These are phyloP conservation scores for Gossypium ekmanianum DNA, from an alignment of 345 rosid species.

Conservation along the genomic window DNA sequence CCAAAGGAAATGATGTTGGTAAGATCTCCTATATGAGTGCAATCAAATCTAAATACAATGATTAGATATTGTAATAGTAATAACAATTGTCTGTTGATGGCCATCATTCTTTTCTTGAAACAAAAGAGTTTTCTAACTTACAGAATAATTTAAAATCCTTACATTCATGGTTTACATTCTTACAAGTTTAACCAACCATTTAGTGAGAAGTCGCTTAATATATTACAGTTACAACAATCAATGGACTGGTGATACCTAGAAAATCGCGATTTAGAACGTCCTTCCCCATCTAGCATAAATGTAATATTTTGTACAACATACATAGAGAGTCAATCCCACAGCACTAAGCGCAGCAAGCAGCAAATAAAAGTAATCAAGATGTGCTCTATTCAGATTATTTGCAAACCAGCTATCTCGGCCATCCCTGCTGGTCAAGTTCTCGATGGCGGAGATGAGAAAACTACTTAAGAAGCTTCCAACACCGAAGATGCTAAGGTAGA, in stretches of 20 bases:
- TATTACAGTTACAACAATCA: no score
- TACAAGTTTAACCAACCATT: background rate
- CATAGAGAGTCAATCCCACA: conserved; percentile 3
- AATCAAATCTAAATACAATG: no score
- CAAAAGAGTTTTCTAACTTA: no score
- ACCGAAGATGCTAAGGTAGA: conserved; percentile 4
- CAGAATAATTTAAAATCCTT: background rate
- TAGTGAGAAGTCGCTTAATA: background rate
- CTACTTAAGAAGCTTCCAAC: conserved; percentile 28
- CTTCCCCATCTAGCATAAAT: conserved; percentile 17
- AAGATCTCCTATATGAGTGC: no score
- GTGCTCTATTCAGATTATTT: conserved; percentile 28
- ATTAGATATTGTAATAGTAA: no score
- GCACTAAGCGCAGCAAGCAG: conserved; percentile 31
- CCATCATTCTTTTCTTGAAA: background rate
- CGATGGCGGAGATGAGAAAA: conserved; percentile 13
- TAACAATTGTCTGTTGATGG: background rate
- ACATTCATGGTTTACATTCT: background rate
- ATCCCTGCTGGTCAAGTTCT: background rate
- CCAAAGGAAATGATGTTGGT: no score
- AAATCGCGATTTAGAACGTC: background rate
- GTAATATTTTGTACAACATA: conserved; percentile 27
- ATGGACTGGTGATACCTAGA: no score
- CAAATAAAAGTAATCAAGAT: conserved; percentile 37
- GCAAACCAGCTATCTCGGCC: conserved; percentile 27